Percentiles rank a stretch among this genome's conserved stretches.
Conservation (phyloP, 2,329 filamentous ascomycete genomes). For the Cladophialophora exuberans region DNA sequence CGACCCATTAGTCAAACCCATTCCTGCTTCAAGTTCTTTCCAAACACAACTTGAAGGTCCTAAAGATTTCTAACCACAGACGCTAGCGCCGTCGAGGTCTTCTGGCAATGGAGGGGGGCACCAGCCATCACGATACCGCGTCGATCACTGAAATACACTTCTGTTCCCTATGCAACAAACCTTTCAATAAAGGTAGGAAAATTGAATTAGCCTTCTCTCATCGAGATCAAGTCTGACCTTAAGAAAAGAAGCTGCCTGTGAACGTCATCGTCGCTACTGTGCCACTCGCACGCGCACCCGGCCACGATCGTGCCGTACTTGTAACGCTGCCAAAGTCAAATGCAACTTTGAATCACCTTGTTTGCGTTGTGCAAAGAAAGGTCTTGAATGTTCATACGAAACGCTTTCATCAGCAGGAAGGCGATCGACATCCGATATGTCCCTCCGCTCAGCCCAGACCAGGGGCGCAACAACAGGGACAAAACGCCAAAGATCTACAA, state of each 20-base stretch:
- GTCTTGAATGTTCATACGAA: conserved; percentile 32
- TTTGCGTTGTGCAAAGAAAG: conserved; percentile 30
- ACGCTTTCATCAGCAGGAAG: too few relatives aligned
- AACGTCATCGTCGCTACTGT: conserved; percentile 33
- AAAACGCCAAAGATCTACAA: too few relatives aligned
- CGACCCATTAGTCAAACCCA: too few relatives aligned
- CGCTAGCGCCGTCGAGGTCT: background rate
- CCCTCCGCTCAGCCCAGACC: too few relatives aligned
- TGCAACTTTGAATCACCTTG: conserved; percentile 32
- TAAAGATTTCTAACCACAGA: background rate
- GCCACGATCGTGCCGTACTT: conserved; percentile 30
- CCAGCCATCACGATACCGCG: background rate
- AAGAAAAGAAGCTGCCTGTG: conserved; percentile 14
- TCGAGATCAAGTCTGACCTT: conserved; percentile 1
- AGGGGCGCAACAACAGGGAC: too few relatives aligned
- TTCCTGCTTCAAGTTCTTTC: too few relatives aligned
- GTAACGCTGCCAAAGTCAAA: conserved; percentile 33
- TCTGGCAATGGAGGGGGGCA: background rate
- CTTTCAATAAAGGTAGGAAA: background rate
- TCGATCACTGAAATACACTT: background rate
- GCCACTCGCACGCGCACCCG: conserved; percentile 26
- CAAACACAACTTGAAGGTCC: too few relatives aligned
- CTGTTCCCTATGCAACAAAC: background rate
- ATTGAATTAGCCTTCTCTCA: background rate
- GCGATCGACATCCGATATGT: too few relatives aligned